These are phyloP conservation scores for Sclerotinia sclerotiorum DNA, from an alignment of 2,329 filamentous ascomycete species.

Conservation along the genomic window DNA sequence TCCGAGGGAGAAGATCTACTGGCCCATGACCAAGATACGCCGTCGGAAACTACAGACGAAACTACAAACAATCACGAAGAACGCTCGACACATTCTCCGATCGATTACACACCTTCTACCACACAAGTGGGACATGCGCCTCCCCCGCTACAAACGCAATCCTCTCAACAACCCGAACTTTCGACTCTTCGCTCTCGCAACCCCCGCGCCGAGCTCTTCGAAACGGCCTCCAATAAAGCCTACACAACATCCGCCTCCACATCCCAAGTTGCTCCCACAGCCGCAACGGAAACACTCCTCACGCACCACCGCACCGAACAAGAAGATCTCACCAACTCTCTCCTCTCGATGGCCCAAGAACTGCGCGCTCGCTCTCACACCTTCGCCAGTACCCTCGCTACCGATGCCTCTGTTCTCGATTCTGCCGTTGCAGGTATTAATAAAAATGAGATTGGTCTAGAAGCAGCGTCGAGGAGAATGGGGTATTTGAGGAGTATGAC, in stretches of 20 bases:
- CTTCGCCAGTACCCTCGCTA: conserved; percentile 70
- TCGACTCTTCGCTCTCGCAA: conserved; percentile 35
- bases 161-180: conserved; percentile 22
- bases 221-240: background rate
- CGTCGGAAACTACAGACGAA: conserved; percentile 44
- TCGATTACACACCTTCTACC: conserved; percentile 20
- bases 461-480: conserved; percentile 75
- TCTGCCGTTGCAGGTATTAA: conserved; percentile 74
- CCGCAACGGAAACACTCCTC: conserved; percentile 68
- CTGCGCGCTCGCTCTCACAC: conserved; percentile 73
- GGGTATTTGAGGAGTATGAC: conserved; percentile 74
- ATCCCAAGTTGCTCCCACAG: conserved; percentile 38
- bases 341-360: conserved; percentile 75
- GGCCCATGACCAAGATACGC: conserved; percentile 49
- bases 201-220: conserved; percentile 20
- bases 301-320: conserved; percentile 79
- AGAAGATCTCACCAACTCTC: conserved; percentile 75
- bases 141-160: conserved; percentile 16
- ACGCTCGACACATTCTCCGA: conserved; percentile 26
- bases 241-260: conserved; percentile 45
- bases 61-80: conserved; percentile 5
- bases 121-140: conserved; percentile 3
- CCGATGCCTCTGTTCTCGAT: conserved; percentile 68
- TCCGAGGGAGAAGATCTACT: conserved; percentile 59
- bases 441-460: conserved; percentile 72